A percentile compares a stretch with the other conserved stretches of the same genome.
Evolutionary conservation across 2,329 filamentous ascomycete species (phyloP).

Genomic region (Cordyceps farinosa): DNA sequence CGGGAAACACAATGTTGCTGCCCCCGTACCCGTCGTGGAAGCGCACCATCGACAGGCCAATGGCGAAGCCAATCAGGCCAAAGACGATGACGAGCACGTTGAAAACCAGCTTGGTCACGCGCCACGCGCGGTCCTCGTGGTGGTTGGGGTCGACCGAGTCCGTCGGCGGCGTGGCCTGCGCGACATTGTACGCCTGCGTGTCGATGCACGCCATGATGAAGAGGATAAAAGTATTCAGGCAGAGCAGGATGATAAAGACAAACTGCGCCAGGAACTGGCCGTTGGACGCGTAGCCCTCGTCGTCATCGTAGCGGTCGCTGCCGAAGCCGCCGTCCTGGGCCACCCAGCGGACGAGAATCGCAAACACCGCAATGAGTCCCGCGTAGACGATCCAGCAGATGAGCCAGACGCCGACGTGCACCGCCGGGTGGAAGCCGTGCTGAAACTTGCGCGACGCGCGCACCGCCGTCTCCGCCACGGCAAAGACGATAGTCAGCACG

Average conservation of each 20-base stretch:
- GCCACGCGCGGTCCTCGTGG: conserved; percentile 23
- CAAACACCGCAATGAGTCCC: conserved; percentile 2
- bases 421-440: conserved; percentile 2
- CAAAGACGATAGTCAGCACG: conserved; percentile 2
- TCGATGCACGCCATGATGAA: conserved; percentile 6
- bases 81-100: conserved; percentile 27
- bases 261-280: background rate
- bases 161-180: background rate
- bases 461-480: background rate
- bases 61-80: conserved; percentile 27
- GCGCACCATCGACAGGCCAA: conserved; percentile 26
- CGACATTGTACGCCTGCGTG: conserved; percentile 4
- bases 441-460: background rate
- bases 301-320: background rate
- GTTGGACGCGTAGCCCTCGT: background rate
- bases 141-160: background rate
- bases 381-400: conserved; percentile 13
- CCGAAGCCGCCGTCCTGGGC: no score
- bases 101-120: conserved; percentile 30
- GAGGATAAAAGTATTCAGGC: background rate
- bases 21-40: background rate
- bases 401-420: conserved; percentile 9
- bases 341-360: background rate
- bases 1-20: conserved; percentile 3
- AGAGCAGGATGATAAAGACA: background rate